These are phyloP conservation scores for Westerdykella aurantiaca DNA, from an alignment of 2,329 filamentous ascomycete genomes.

Conservation along the genomic window DNA sequence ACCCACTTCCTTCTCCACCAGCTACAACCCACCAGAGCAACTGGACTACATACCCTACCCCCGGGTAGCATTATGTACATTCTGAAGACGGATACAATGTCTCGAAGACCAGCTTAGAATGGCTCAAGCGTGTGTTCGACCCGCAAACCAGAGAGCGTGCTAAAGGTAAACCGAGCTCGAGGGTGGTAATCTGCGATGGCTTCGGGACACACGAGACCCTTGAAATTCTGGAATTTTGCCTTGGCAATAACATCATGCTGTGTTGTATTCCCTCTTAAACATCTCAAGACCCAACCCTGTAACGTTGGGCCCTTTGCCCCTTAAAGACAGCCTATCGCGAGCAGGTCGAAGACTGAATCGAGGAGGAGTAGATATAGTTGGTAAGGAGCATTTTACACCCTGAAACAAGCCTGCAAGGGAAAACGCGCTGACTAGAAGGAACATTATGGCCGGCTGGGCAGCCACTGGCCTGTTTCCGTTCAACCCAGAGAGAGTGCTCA, in stretches of 20 bases:
- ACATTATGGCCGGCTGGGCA: slow-evolving; percentile 23
- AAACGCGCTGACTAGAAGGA: slow-evolving; percentile 18
- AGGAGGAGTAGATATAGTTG: slow-evolving; percentile 13
- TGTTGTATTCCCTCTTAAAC: slow-evolving; percentile 23
- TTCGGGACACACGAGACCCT: slow-evolving; percentile 28
- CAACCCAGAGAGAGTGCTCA: slow-evolving; percentile 22
- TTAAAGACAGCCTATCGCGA: slow-evolving; percentile 22
- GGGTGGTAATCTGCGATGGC: slow-evolving; percentile 21
- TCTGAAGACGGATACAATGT: slow-evolving; percentile 16
- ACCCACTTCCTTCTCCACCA: too few species aligned
- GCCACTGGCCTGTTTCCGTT: slow-evolving; percentile 20
- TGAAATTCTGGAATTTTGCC: slow-evolving; percentile 27
- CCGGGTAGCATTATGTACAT: slow-evolving; percentile 12
- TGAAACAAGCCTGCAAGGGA: slow-evolving; percentile 17
- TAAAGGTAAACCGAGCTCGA: slow-evolving; percentile 20
- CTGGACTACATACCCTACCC: slow-evolving; percentile 11
- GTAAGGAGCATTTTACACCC: slow-evolving; percentile 21
- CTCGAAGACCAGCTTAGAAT: slow-evolving; percentile 31
- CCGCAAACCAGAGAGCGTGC: slow-evolving; percentile 25
- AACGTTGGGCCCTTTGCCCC: slow-evolving; percentile 14
- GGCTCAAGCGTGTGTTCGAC: slow-evolving; percentile 33
- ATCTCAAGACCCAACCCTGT: slow-evolving; percentile 16
- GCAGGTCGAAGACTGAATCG: slow-evolving; percentile 16
- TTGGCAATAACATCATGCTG: slow-evolving; percentile 30
- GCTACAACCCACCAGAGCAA: slow-evolving; percentile 14